Percentiles rank a stretch among this genome's conserved stretches.
Conservation (phyloP, 352 stramenopile genomes). For the Phytopythium ostracodes region DNA sequence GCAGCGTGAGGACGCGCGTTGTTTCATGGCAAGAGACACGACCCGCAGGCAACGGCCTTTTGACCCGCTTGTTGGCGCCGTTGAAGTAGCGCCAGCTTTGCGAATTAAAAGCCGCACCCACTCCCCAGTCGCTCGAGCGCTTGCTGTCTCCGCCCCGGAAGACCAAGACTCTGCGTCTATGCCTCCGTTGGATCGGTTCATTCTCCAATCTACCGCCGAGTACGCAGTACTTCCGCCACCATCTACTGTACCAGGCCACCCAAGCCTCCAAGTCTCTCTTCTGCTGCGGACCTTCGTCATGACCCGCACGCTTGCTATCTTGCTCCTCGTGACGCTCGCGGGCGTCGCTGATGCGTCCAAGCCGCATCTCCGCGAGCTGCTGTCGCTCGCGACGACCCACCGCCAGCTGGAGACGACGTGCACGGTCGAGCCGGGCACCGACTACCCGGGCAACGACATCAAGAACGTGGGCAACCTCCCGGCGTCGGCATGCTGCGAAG, state of each 20-base stretch:
- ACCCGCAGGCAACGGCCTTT: too few species aligned
- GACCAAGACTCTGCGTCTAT: too few species aligned
- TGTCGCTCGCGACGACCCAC: background rate
- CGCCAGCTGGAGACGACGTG: slow-evolving; percentile 4
- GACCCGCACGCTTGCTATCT: background rate
- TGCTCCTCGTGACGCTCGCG: background rate
- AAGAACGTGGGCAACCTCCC: background rate
- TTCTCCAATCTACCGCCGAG: slow-evolving; percentile 2
- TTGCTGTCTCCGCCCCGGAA: too few species aligned
- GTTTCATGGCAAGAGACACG: too few species aligned
- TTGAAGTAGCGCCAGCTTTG: too few species aligned
- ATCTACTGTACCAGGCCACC: background rate
- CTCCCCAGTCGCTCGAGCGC: slow-evolving; percentile 11
- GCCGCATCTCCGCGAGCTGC: background rate
- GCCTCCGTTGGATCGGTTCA: too few species aligned
- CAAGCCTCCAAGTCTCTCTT: background rate
- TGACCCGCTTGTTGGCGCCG: too few species aligned
- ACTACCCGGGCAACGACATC: slow-evolving; percentile 14
- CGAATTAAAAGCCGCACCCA: slow-evolving; percentile 16
- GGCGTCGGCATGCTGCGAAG: background rate
- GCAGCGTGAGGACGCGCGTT: too few species aligned
- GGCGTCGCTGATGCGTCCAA: background rate
- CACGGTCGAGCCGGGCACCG: slow-evolving; percentile 12
- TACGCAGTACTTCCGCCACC: background rate
- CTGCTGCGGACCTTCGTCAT: background rate